Base-by-base conservation (phyloP, 768 basidiomycete species). In the Boletus subparvulus region DNA sequence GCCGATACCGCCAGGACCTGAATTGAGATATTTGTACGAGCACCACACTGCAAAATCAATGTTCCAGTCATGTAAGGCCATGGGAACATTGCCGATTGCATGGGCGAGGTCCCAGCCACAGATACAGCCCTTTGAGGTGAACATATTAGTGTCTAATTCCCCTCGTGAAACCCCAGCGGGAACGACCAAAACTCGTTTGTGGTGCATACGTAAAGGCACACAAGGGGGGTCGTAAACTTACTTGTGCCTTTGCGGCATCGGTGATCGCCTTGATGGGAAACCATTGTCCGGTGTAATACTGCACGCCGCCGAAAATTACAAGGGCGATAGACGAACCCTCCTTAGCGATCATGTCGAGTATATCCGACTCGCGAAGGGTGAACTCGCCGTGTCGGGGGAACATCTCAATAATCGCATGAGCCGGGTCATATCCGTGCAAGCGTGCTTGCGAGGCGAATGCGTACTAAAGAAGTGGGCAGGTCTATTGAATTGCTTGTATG, bases 41-140 rank as follows among this genome's bases (percentile, higher is more conserved):
- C 97, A 99, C 93, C 96, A 98, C 36, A 95, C 95, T 4, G 96
- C 97, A 69, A 98, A 98, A 72, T 99, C 97, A 63, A 92, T 89
- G 62, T 83, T 78, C 96, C 97, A 99, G 57, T 94, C 90, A 70
- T 96, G 92, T 61, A 99, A 77, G 47, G 82, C 78, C 63, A 96
- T 74, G 37, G 92, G 90, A 36, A 98, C 92, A 72, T 99, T 99
- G 47, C 96, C 97, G 44, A 87, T 82, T 7, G 90, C 96, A 73
- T 99, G 97, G 9, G 97, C 97, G 16, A 98, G 85, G 77, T 99
- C 96, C 85, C 94, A 95, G 40, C 94, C 96, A 66, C 94, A 90
- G 56, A 95, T 84, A 60, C 92, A 94, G 44, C 94, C 94, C 94
- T 96, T 55, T n/a, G 26, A 42, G 46, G 14, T 43, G 51, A 60